Conservation (phyloP, 352 stramenopile genomes). For the Thalassiosira mediterranea region DNA sequence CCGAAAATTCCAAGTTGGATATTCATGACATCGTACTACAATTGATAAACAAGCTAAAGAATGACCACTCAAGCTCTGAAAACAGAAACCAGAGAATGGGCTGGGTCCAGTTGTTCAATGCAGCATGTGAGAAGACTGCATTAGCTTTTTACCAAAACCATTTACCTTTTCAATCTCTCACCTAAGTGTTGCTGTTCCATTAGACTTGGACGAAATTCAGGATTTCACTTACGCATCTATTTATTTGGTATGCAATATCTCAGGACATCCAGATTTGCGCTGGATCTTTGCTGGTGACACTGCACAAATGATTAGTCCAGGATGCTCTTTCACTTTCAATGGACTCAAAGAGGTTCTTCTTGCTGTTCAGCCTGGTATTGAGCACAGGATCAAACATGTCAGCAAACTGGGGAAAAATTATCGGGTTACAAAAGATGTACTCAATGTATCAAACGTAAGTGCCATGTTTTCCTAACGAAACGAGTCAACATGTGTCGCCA, state of each 20-base stretch:
- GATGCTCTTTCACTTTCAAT: slow-evolving; percentile 51
- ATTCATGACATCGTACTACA: slow-evolving; percentile 48
- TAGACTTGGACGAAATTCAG: slow-evolving; percentile 59
- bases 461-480: neutral
- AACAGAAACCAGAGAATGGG: slow-evolving; percentile 6
- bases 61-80: slow-evolving; percentile 2
- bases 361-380: slow-evolving; percentile 34
- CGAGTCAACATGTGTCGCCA: neutral
- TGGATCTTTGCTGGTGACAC: slow-evolving; percentile 60
- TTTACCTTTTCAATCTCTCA: too few species aligned
- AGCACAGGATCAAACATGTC: slow-evolving; percentile 47
- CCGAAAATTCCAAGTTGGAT: slow-evolving; percentile 16
- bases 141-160: too few species aligned
- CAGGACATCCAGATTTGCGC: slow-evolving; percentile 26
- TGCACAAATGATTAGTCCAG: slow-evolving; percentile 58
- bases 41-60: slow-evolving; percentile 28
- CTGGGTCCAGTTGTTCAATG: slow-evolving; percentile 21
- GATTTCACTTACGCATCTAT: slow-evolving; percentile 56
- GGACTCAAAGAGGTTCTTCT: slow-evolving; percentile 54
- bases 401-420: slow-evolving; percentile 50
- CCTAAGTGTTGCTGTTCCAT: too few species aligned
- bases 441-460: slow-evolving; percentile 47
- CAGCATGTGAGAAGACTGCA: too few species aligned
- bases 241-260: slow-evolving; percentile 53
- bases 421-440: slow-evolving; percentile 50